These are phyloP conservation scores for Fusarium verrucosum DNA, from an alignment of 2,329 filamentous ascomycete species.

Conservation along the genomic window DNA sequence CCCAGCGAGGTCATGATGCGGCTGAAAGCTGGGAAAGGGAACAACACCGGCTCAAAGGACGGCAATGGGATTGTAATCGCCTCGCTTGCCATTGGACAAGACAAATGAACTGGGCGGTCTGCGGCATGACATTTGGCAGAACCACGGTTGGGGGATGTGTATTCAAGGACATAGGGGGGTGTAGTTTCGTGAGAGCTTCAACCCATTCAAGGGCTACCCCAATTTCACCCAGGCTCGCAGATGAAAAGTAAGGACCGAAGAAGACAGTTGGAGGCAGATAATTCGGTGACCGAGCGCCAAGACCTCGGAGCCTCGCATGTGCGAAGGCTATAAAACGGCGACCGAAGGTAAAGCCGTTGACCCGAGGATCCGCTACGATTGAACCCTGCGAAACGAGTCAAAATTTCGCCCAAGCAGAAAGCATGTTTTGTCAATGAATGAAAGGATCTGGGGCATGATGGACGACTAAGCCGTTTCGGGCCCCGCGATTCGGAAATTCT, in stretches of 20 bases:
- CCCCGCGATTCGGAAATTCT: slow-evolving; percentile 43
- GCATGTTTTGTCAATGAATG: slow-evolving; percentile 37
- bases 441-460: slow-evolving; percentile 22
- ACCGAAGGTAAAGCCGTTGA: slow-evolving; percentile 45
- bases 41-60: background rate
- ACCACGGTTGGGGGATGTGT: slow-evolving; percentile 23
- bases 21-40: slow-evolving; percentile 20
- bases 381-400: slow-evolving; percentile 15
- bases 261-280: background rate
- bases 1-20: slow-evolving; percentile 11
- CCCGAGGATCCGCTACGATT: slow-evolving; percentile 32
- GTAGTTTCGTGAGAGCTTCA: slow-evolving; percentile 33
- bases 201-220: slow-evolving; percentile 31
- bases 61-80: slow-evolving; percentile 34
- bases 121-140: slow-evolving; percentile 37
- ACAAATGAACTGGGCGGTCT: slow-evolving; percentile 34
- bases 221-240: slow-evolving; percentile 26
- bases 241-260: slow-evolving; percentile 21
- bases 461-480: slow-evolving; percentile 36
- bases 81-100: slow-evolving; percentile 30
- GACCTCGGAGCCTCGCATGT: slow-evolving; percentile 38
- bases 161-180: slow-evolving; percentile 17
- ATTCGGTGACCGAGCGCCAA: slow-evolving; percentile 42
- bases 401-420: slow-evolving; percentile 33
- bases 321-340: slow-evolving; percentile 38